Percentiles rank a stretch among this genome's conserved stretches.
phyloP scores from a whole-genome alignment of 2,329 filamentous ascomycete species.

The Phialocephala sp. region DNA sequence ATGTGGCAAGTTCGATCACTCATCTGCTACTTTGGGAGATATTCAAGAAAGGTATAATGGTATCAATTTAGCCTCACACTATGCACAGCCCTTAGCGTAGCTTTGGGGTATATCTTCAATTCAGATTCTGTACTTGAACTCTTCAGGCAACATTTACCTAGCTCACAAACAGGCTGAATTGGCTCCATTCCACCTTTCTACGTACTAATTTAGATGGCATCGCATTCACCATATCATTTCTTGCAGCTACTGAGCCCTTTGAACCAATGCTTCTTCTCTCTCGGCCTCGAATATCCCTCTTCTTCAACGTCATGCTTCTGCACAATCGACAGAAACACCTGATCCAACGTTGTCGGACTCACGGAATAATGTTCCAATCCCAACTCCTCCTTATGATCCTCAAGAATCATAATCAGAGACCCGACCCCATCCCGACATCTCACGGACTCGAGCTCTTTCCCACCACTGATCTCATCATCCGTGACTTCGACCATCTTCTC shows the following conservation, averaged over 20 bases:
- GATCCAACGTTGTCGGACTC: slow-evolving; percentile 84
- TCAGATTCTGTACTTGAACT: too few relatives aligned
- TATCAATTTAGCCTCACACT: too few relatives aligned
- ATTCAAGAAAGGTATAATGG: too few relatives aligned
- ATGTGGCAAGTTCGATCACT: too few relatives aligned
- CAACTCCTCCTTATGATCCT: slow-evolving; percentile 70
- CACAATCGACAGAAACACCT: slow-evolving; percentile 89
- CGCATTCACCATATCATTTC: not conserved
- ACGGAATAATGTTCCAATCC: slow-evolving; percentile 88
- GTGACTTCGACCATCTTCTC: slow-evolving; percentile 13
- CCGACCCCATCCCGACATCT: slow-evolving; percentile 55
- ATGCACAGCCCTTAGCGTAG: too few relatives aligned
- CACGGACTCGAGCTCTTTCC: slow-evolving; percentile 11
- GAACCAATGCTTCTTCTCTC: slow-evolving; percentile 7
- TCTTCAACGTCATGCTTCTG: slow-evolving; percentile 79
- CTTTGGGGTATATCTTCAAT: too few relatives aligned
- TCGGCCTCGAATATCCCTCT: slow-evolving; percentile 59
- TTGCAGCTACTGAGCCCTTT: not conserved
- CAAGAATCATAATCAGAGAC: slow-evolving; percentile 72
- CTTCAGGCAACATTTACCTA: too few relatives aligned
- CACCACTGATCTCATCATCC: slow-evolving; percentile 38
- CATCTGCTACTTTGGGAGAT: too few relatives aligned
- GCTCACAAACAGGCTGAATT: too few relatives aligned
- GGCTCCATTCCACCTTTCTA: too few relatives aligned
- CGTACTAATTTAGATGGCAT: too few relatives aligned